phyloP scores from a whole-genome alignment of 2,329 filamentous ascomycete genomes.

The Fusarium torulosum region DNA sequence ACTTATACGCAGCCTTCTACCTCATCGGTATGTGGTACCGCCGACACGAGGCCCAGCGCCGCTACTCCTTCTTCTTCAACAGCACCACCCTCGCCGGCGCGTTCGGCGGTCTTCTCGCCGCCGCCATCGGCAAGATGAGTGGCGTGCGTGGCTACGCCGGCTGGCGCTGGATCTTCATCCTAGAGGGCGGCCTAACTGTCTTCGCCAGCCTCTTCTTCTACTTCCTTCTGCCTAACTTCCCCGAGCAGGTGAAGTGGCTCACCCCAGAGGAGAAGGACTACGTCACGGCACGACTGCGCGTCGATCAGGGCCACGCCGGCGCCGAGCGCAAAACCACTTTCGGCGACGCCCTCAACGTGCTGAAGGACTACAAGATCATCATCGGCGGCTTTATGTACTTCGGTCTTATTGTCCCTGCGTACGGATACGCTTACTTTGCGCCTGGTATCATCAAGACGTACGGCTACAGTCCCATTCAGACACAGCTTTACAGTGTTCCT shows the following conservation, averaged over 20 bases:
- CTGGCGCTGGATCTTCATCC: conserved; percentile 88
- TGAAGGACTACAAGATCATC: conserved; percentile 81
- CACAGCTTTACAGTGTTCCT: conserved; percentile 69
- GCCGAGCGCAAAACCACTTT: conserved; percentile 71
- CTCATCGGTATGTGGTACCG: conserved; percentile 92
- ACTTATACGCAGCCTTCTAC: conserved; percentile 65
- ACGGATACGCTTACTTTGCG: conserved; percentile 82
- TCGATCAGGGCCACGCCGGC: conserved; percentile 76
- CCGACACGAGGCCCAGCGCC: conserved; percentile 86
- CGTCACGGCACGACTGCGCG: conserved; percentile 73
- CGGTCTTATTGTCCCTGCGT: conserved; percentile 81
- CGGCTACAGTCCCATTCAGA: conserved; percentile 69
- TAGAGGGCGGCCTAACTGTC: conserved; percentile 76
- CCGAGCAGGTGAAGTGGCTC: conserved; percentile 80
- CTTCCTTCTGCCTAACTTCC: conserved; percentile 80
- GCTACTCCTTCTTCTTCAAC: conserved; percentile 94
- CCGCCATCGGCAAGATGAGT: conserved; percentile 91
- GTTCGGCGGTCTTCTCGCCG: conserved; percentile 87
- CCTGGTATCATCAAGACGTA: conserved; percentile 78
- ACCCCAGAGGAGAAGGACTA: conserved; percentile 75
- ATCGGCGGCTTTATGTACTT: conserved; percentile 86
- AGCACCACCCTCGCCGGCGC: conserved; percentile 83
- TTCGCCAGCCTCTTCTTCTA: conserved; percentile 72
- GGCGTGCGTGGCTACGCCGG: conserved; percentile 74
- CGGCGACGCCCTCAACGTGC: conserved; percentile 70